Evolutionary conservation across 257 asterid genomes (phyloP), one percentile per base, ranked within the genome.

Genomic region (Oldenlandia corymbosa): DNA sequence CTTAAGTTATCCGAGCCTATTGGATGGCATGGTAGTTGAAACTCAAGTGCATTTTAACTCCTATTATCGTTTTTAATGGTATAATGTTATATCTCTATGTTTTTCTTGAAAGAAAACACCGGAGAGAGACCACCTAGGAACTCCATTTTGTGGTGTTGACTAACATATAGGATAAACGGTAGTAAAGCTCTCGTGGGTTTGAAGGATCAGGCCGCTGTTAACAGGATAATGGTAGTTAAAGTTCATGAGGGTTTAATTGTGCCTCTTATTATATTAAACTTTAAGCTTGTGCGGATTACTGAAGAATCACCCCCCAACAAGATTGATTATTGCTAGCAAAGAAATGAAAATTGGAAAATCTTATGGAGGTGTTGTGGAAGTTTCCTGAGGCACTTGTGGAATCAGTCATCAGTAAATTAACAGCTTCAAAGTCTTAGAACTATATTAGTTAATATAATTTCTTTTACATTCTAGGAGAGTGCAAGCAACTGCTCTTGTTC

Each of bases 401-500:
- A 8, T 56, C 61, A 32, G 14, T 55, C 60, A 17, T 27, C 9
- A 20, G 26, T 5, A 32, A 34, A 18, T 45, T 1, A 32, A 61
- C 8, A 61, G 3, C 43, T 7, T 36, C 31, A 36, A 32, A 16
- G 61, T 32, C 9, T 34, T 8, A 16, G 60, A 17, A 30, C 34
- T 28, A n/a, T n/a, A n/a, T n/a, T n/a, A n/a, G n/a, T n/a, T n/a
- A n/a, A n/a, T n/a, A n/a, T 53, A 53, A 16, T 18, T 18, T 56
- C 10, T 18, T 34, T 17, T 32, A 9, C 13, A 32, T 26, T 0
- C 52, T 60, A n/a, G 16, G 32, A 26, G 43, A 61, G 10, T 17
- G 24, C 55, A 61, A 26, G 65, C n/a, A 10, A 60, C 43, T 26
- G 65, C 54, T 26, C 14, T 60, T 2, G n/a, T 60, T 30, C 21